Evolutionary conservation across 345 rosid genomes (phyloP), one percentile per base, ranked within the genome.

Genomic region (Salix caprea): DNA sequence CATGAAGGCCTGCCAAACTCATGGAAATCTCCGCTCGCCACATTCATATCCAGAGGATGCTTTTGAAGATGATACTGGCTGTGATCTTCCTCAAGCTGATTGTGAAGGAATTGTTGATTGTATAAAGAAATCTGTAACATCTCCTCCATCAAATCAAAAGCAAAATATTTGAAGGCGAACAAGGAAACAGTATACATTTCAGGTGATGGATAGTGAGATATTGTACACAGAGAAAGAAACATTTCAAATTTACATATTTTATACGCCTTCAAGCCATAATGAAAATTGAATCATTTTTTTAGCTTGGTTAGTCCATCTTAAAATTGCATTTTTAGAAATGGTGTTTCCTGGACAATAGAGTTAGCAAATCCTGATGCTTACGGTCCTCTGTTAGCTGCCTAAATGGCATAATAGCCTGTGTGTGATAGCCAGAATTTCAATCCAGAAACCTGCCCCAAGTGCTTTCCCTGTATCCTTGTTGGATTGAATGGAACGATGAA

Each of bases 51-150:
- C 64, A 19, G 96, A 86, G 71, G 87, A 83, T 48, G 80, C 69
- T 26, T 56, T 24, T 0, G 86, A 86, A 26, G 92, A 87, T 14
- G 86, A 76, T 8, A 28, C 87, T 34, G 90, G 81, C 1, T 86
- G 96, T 74, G 50, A 76, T 11, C 75, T 85, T 75, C 83, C 92
- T 46, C 81, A 89, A 77, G 86, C 88, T 60, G 88, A 89, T 69
- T 91, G 98, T 79, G 94, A 91, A 86, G 99, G 98, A 70, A 89
- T 96, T 77, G 91, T 88, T 52, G 98, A 93, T 70, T 92, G 99
- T 82, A 50, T 92, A 77, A 89, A 85, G 85, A 92, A 87, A 84
- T 92, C 97, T 42, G 81, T 92, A 18, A 54, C 82, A 7, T 75
- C 85, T 48, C 65, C 87, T 37, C 72, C 64, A 73, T 65, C 54